These are phyloP conservation scores for Thalassiosira livingstoniorum DNA, from an alignment of 352 stramenopile genomes.

Conservation along the genomic window DNA sequence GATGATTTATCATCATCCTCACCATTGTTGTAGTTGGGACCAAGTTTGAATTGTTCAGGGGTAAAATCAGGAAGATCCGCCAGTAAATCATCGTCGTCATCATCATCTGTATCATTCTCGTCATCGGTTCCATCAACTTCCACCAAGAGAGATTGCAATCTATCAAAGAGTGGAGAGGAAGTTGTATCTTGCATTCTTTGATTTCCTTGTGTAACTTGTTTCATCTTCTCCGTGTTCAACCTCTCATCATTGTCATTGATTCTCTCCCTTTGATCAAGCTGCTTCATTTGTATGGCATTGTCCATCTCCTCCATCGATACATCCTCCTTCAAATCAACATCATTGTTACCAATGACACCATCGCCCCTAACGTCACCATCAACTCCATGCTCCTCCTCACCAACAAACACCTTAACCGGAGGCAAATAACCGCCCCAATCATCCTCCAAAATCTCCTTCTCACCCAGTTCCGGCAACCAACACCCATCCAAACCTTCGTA, in stretches of 20 bases:
- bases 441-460: constrained; percentile 5
- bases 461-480: constrained; percentile 7
- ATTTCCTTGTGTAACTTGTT: too few relatives aligned
- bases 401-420: constrained; percentile 8
- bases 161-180: constrained; percentile 61
- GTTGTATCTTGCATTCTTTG: too few relatives aligned
- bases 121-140: constrained; percentile 51
- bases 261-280: too few relatives aligned
- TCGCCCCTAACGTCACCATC: background rate
- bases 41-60: constrained; percentile 44
- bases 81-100: constrained; percentile 48
- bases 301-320: background rate
- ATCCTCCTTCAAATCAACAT: background rate
- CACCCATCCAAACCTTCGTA: constrained; percentile 24
- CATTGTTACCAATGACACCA: background rate
- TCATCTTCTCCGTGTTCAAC: too few relatives aligned
- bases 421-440: constrained; percentile 21
- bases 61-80: constrained; percentile 43
- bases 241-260: too few relatives aligned
- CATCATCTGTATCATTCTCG: constrained; percentile 39
- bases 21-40: constrained; percentile 12
- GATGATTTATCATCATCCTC: too few relatives aligned
- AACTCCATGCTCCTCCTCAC: background rate
- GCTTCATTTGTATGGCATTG: too few relatives aligned
- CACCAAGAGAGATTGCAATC: constrained; percentile 75